Conservation (phyloP, 306 rosid genomes). For the Fragaria vesca region DNA sequence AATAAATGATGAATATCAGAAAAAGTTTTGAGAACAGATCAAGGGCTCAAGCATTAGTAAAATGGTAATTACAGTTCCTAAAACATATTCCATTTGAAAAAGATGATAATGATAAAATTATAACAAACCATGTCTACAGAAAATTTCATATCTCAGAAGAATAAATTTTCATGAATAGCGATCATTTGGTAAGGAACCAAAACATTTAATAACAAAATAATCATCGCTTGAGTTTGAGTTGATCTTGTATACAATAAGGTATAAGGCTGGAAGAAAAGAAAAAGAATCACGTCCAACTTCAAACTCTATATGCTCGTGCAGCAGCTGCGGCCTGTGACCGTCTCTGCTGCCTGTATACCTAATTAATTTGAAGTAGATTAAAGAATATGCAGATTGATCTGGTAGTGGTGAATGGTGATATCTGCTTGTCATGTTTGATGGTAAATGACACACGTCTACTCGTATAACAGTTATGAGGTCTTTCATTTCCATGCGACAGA, state of each 20-base stretch:
- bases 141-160: neutral
- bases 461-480: neutral
- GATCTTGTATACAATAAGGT: neutral
- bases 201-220: neutral
- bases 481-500: constrained; percentile 88
- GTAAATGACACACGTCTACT: neutral
- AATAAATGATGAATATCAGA: too few relatives aligned
- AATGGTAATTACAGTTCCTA: neutral
- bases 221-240: neutral
- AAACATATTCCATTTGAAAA: neutral
- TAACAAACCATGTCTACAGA: neutral
- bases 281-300: constrained; percentile 6
- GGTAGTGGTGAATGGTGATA: neutral
- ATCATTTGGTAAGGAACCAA: neutral
- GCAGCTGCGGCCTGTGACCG: neutral
- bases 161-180: neutral
- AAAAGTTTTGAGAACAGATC: too few relatives aligned
- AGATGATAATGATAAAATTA: neutral
- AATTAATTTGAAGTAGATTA: neutral
- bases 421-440: constrained; percentile 1
- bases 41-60: too few relatives aligned
- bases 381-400: constrained; percentile 12
- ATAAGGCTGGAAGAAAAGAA: neutral
- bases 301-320: neutral
- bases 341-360: constrained; percentile 9